A percentile compares a stretch with the other conserved stretches of the same genome.
phyloP scores from a whole-genome alignment of 2,329 filamentous ascomycete genomes.

The Sporothrix brasiliensis region DNA sequence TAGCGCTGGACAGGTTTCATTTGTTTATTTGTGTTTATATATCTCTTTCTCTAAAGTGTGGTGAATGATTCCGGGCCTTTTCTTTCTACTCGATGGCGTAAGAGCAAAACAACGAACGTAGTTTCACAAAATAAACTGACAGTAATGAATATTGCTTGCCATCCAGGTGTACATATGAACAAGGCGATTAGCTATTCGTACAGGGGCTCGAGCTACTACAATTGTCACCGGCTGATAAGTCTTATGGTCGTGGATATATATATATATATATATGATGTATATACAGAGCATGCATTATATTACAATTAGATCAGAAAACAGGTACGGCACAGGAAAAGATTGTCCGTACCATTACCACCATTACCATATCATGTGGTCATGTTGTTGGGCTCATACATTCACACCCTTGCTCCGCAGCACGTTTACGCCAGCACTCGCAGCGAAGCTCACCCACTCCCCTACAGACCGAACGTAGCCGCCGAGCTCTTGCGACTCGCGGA shows the following conservation, averaged over 20 bases:
- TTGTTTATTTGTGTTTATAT: neutral
- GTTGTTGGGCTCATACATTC: conserved; percentile 61
- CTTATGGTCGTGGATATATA: neutral
- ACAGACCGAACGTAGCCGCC: conserved; percentile 65
- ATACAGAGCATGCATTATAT: neutral
- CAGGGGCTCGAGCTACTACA: neutral
- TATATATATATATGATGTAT: no score
- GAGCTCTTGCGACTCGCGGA: conserved; percentile 68
- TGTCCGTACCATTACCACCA: neutral
- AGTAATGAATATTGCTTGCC: neutral
- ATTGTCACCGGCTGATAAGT: neutral
- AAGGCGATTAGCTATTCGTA: neutral
- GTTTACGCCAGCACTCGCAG: conserved; percentile 74
- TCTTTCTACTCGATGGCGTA: neutral
- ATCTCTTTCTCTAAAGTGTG: neutral
- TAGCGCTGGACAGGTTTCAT: neutral
- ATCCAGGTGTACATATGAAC: neutral
- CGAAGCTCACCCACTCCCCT: conserved; percentile 80
- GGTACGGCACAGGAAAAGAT: neutral
- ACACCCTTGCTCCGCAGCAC: conserved; percentile 85
- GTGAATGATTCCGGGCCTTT: neutral
- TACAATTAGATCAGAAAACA: neutral
- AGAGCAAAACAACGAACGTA: neutral
- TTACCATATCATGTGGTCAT: neutral
- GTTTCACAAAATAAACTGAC: neutral